Base-by-base conservation (phyloP, 371 early-diverging fungal species). In the Mortierella sp. region DNA sequence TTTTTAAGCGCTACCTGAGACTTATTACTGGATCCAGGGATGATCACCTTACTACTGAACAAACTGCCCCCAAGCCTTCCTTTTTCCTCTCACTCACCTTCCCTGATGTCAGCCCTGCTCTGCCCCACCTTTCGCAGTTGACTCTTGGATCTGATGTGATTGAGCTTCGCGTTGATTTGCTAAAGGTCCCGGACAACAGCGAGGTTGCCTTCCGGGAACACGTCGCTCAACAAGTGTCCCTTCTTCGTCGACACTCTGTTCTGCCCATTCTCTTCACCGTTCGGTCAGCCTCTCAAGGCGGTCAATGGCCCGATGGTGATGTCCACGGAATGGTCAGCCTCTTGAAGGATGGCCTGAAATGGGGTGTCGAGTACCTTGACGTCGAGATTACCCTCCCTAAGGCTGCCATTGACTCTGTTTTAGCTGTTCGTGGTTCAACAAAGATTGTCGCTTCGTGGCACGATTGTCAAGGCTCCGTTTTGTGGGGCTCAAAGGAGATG, bases 221-320 rank as follows among this genome's bases (percentile, higher is more conserved):
- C 67, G 89, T 96, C 48, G 91, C 89, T 29, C 81, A 87, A 29
- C 97, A 98, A 80, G 82, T 99, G 12, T 86, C 94, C 4, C 71
- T 93, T 51, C 84, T 98, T 7, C 89, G 95, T 28, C 89, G 93
- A 51, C 81, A 85, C 53, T 87, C 91, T 64, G 21, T 76, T 15
- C 80, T 97, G 60, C 98, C 99, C 9, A 90, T 99, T 7, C 91
- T 99, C 11, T 99, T 88, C 76, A 99, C 99, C 16, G 96, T 99
- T 9, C 89, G 99, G 19, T 93, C 96, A 1, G 79, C 83, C 64
- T 85, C 89, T 28, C 98, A 99, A 85, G 98, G 94, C 30, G 98
- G 98, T 19, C 86, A 85, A 7, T 98, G 93, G 85, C 88, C 95
- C 11, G 91, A 91, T 51, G 74, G 81, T 5, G 86, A 88, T n/a